phyloP scores from a whole-genome alignment of 805 yeast species.

The Tetrapisispora iriomotensis region DNA sequence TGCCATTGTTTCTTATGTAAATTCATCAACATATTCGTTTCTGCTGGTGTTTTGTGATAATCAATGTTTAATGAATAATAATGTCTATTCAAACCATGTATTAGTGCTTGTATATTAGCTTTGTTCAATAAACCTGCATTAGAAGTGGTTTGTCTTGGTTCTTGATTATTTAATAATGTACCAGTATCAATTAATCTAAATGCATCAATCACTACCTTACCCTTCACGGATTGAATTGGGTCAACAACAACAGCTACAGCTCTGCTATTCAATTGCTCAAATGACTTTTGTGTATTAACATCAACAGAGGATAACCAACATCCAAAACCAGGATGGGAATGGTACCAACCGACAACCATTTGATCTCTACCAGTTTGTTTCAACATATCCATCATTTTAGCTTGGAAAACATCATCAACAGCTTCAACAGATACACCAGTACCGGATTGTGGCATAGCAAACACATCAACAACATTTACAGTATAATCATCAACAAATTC shows the following conservation, averaged over 20 bases:
- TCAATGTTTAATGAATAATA: constrained; percentile 93
- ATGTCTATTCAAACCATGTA: constrained; percentile 94
- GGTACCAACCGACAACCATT: constrained; percentile 99
- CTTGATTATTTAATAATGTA: constrained; percentile 88
- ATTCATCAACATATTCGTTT: constrained; percentile 87
- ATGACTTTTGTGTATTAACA: constrained; percentile 95
- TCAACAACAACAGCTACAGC: constrained; percentile 98
- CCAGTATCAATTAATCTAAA: constrained; percentile 87
- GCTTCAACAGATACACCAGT: constrained; percentile 99
- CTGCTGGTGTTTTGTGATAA: constrained; percentile 84
- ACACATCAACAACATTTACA: constrained; percentile 93
- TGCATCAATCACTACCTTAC: constrained; percentile 98
- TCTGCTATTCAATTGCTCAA: constrained; percentile 88
- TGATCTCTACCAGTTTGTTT: constrained; percentile 98
- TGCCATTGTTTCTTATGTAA: constrained; percentile 96
- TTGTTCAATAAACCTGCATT: constrained; percentile 91
- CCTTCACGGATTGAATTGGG: constrained; percentile 97
- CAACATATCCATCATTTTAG: constrained; percentile 99
- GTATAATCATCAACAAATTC: constrained; percentile 97
- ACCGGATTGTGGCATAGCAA: constrained; percentile 98
- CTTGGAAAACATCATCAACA: constrained; percentile 97
- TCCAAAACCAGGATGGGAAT: constrained; percentile 99
- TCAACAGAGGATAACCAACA: constrained; percentile 98
- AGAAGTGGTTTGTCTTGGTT: constrained; percentile 95
- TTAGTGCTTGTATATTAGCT: constrained; percentile 92